Percentiles rank a stretch among this genome's conserved stretches.
These are phyloP conservation scores for Beauveria rudraprayagi DNA, from an alignment of 2,329 filamentous ascomycete genomes.

Conservation along the genomic window DNA sequence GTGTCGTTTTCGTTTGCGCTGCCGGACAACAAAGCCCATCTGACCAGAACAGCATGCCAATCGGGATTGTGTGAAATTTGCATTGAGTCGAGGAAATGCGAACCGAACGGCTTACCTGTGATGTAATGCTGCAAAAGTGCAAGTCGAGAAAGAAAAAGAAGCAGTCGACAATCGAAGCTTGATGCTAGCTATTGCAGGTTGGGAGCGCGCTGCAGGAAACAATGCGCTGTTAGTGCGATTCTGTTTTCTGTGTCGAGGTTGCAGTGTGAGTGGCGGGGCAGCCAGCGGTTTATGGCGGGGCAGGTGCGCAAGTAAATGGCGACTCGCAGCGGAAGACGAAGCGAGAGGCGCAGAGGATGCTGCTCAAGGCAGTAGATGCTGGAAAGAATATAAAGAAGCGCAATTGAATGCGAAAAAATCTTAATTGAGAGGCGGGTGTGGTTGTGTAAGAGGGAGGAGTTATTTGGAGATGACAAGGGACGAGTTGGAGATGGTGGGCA, in stretches of 20 bases:
- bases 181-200: neutral
- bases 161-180: neutral
- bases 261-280: slow-evolving; percentile 7
- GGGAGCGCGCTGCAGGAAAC: neutral
- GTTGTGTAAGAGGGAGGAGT: neutral
- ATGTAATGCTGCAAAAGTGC: neutral
- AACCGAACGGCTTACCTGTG: neutral
- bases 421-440: neutral
- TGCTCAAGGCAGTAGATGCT: neutral
- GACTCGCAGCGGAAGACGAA: neutral
- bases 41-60: neutral
- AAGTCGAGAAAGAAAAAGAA: neutral
- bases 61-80: neutral
- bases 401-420: neutral
- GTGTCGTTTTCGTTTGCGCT: neutral
- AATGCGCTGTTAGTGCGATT: slow-evolving; percentile 4
- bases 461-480: neutral
- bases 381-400: neutral
- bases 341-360: neutral
- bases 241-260: neutral
- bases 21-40: neutral
- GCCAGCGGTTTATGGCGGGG: neutral
- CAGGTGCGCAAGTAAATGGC: neutral
- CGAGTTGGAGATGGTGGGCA: neutral
- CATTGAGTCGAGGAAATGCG: neutral